A percentile compares a stretch with the other conserved stretches of the same genome.
These are phyloP conservation scores for Fusarium sp. DNA, from an alignment of 2,329 filamentous ascomycete species.

Conservation along the genomic window DNA sequence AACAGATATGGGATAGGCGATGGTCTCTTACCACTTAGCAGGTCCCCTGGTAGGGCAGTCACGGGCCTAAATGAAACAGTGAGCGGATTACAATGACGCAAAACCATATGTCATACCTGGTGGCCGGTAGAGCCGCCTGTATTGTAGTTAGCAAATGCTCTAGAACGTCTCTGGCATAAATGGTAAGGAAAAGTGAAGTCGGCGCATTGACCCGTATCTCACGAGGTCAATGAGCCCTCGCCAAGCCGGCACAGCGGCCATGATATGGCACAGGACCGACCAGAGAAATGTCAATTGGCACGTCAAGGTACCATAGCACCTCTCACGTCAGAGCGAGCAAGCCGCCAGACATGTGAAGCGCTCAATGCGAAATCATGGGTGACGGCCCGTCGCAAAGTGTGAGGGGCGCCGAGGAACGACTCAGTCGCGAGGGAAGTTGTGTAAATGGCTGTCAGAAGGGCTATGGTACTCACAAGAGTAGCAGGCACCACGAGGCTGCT, in stretches of 20 bases:
- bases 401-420: not conserved
- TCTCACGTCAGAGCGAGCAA: not conserved
- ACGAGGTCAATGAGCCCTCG: not conserved
- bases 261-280: conserved; percentile 10
- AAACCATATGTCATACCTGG: conserved; percentile 67
- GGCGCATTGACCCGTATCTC: not conserved
- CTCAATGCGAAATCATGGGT: not conserved
- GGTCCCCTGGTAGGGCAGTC: conserved; percentile 88
- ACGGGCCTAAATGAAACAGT: conserved; percentile 70
- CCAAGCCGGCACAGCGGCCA: conserved; percentile 4
- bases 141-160: conserved; percentile 37
- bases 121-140: conserved; percentile 79
- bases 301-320: conserved; percentile 4
- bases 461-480: conserved; percentile 61
- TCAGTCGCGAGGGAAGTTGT: not conserved
- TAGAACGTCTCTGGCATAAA: not conserved
- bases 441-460: not conserved
- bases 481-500: conserved; percentile 59
- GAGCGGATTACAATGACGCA: conserved; percentile 9
- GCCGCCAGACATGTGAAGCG: not conserved
- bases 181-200: not conserved
- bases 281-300: not conserved
- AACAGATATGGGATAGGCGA: not conserved
- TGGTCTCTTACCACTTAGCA: conserved; percentile 77
- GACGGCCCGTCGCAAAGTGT: not conserved